Evolutionary conservation across 164 flowering plant species (phyloP).

Genomic region (Paratinospora sagittata): DNA sequence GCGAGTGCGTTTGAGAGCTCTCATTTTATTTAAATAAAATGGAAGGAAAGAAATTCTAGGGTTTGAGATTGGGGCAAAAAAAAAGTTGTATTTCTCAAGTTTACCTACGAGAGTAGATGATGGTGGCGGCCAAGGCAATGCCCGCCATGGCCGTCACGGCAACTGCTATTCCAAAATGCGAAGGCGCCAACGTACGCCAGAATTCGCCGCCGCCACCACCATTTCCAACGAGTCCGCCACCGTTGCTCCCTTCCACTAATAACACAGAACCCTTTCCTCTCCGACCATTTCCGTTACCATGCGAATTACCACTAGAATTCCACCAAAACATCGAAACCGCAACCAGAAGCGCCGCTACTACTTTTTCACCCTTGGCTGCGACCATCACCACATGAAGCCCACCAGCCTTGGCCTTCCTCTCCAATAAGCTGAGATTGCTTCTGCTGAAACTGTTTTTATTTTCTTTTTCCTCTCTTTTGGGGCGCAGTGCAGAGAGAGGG

Average conservation of each 20-base stretch:
- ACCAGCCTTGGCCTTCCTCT: too few relatives aligned
- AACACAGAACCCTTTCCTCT: slow-evolving; percentile 5
- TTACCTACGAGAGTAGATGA: slow-evolving; percentile 58
- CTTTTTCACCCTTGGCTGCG: slow-evolving; percentile 1
- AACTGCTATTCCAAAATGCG: slow-evolving; percentile 39
- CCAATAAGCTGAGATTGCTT: too few relatives aligned
- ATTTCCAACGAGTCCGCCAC: slow-evolving; percentile 20
- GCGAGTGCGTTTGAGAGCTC: too few relatives aligned
- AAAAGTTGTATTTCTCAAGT: not conserved
- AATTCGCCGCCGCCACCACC: slow-evolving; percentile 22
- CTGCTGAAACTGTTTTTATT: too few relatives aligned
- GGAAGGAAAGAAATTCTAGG: not conserved
- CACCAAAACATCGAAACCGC: slow-evolving; percentile 18
- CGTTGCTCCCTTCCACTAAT: slow-evolving; percentile 17
- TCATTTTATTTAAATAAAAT: too few relatives aligned
- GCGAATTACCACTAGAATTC: slow-evolving; percentile 14
- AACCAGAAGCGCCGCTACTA: not conserved
- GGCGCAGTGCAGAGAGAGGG: too few relatives aligned
- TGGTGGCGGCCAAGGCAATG: slow-evolving; percentile 57
- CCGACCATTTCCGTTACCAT: slow-evolving; percentile 29
- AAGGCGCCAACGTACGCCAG: slow-evolving; percentile 16
- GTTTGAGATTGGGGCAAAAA: not conserved
- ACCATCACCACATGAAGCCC: too few relatives aligned
- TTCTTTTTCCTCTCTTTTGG: too few relatives aligned
- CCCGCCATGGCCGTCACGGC: slow-evolving; percentile 74